Percentiles rank a stretch among this genome's conserved stretches.
Conservation (phyloP, 345 rosid genomes). For the Carallia brachiata region DNA sequence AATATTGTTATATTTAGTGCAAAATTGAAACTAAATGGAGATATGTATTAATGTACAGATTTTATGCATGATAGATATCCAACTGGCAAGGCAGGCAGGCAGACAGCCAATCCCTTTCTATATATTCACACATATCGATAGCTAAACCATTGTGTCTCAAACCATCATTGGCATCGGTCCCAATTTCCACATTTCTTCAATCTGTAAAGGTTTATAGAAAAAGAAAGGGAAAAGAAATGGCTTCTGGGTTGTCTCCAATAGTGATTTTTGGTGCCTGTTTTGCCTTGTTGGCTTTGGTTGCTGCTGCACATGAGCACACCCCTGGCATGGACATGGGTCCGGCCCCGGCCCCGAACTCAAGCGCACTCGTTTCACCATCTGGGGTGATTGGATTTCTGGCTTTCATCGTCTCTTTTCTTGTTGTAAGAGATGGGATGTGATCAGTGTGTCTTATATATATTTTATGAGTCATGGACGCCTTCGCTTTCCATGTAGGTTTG, state of each 20-base stretch:
- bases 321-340: slow-evolving; percentile 34
- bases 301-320: slow-evolving; percentile 14
- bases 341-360: neutral
- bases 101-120: neutral
- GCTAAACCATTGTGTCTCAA: too few relatives aligned
- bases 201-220: too few relatives aligned
- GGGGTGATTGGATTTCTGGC: slow-evolving; percentile 20
- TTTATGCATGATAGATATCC: neutral
- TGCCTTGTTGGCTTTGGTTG: slow-evolving; percentile 20
- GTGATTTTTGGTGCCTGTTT: slow-evolving; percentile 19
- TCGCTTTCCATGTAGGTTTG: neutral
- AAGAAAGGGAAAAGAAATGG: neutral
- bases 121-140: neutral
- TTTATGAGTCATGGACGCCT: neutral
- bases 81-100: neutral
- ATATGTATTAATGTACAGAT: too few relatives aligned
- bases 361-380: slow-evolving; percentile 19
- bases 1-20: too few relatives aligned
- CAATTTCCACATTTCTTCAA: too few relatives aligned
- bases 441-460: too few relatives aligned
- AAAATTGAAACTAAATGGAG: too few relatives aligned
- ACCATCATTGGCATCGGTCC: too few relatives aligned
- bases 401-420: slow-evolving; percentile 16
- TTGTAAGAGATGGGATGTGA: slow-evolving; percentile 2
- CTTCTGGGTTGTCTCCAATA: slow-evolving; percentile 14